These are phyloP conservation scores for Rhodotorula diobovata DNA, from an alignment of 768 basidiomycete species.

Conservation along the genomic window DNA sequence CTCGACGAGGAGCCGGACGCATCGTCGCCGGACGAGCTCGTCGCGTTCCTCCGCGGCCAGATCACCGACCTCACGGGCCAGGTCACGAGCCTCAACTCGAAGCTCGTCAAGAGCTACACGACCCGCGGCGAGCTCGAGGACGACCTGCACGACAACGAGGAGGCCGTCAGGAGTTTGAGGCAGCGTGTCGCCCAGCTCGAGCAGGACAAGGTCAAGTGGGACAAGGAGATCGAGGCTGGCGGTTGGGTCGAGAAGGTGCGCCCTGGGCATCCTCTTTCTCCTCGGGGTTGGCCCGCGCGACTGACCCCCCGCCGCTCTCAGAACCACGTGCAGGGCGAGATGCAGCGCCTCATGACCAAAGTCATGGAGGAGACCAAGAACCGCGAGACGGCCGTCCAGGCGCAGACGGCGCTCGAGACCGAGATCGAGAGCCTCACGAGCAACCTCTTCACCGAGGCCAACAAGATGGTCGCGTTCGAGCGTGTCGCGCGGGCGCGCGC, in stretches of 20 bases:
- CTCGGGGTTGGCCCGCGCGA: background rate
- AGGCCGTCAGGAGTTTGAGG: conserved; percentile 58
- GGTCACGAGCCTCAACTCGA: conserved; percentile 81
- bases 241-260: conserved; percentile 76
- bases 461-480: conserved; percentile 96
- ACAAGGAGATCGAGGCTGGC: conserved; percentile 84
- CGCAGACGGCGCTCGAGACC: conserved; percentile 71
- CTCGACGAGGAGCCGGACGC: background rate
- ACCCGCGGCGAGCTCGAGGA: conserved; percentile 90
- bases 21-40: conserved; percentile 51
- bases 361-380: conserved; percentile 91
- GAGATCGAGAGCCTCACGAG: conserved; percentile 93
- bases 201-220: conserved; percentile 76
- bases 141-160: conserved; percentile 65
- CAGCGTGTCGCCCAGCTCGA: conserved; percentile 74
- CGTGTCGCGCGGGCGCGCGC: conserved; percentile 57
- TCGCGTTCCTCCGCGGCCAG: conserved; percentile 71
- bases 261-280: background rate
- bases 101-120: conserved; percentile 88
- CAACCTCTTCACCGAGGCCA: conserved; percentile 81
- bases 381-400: conserved; percentile 82
- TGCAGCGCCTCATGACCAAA: conserved; percentile 86
- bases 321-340: conserved; percentile 76
- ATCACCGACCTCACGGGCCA: conserved; percentile 83
- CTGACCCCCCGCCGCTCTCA: background rate